Percentiles rank a stretch among this genome's conserved stretches.
These are phyloP conservation scores for Candida xiaguanensis DNA, from an alignment of 805 yeast species.

Conservation along the genomic window DNA sequence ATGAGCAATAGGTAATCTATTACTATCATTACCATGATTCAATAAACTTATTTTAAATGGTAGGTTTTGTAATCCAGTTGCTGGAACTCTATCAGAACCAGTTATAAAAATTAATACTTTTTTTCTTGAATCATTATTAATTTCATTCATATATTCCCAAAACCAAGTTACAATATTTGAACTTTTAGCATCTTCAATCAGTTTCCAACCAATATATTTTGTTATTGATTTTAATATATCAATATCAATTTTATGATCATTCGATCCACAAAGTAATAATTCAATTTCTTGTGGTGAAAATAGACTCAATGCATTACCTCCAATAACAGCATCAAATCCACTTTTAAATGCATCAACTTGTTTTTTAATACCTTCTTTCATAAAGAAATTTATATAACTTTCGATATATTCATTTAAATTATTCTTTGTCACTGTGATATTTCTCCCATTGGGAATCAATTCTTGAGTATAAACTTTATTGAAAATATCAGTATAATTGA, in stretches of 20 bases:
- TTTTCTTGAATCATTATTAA: slow-evolving; percentile 49
- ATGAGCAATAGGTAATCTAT: slow-evolving; percentile 78
- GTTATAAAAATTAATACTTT: slow-evolving; percentile 73
- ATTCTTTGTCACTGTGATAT: slow-evolving; percentile 49
- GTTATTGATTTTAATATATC: slow-evolving; percentile 67
- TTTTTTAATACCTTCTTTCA: slow-evolving; percentile 49
- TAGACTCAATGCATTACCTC: slow-evolving; percentile 74
- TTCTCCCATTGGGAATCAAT: slow-evolving; percentile 57
- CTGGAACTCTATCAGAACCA: slow-evolving; percentile 89
- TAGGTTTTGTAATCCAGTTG: slow-evolving; percentile 81
- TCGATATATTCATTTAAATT: slow-evolving; percentile 63
- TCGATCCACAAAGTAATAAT: slow-evolving; percentile 71
- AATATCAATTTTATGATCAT: slow-evolving; percentile 62
- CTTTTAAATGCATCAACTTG: slow-evolving; percentile 57
- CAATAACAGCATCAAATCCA: slow-evolving; percentile 77
- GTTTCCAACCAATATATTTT: slow-evolving; percentile 63
- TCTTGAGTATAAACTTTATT: slow-evolving; percentile 44
- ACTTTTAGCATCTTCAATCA: slow-evolving; percentile 31
- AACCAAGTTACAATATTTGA: slow-evolving; percentile 66
- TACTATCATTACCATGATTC: slow-evolving; percentile 27
- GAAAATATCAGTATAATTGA: slow-evolving; percentile 49
- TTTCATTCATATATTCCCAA: slow-evolving; percentile 69
- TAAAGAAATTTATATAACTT: slow-evolving; percentile 56
- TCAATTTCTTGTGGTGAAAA: slow-evolving; percentile 83
- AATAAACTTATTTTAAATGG: slow-evolving; percentile 63